phyloP scores from a whole-genome alignment of 495 filamentous ascomycete species.

The Neurospora sp. region DNA sequence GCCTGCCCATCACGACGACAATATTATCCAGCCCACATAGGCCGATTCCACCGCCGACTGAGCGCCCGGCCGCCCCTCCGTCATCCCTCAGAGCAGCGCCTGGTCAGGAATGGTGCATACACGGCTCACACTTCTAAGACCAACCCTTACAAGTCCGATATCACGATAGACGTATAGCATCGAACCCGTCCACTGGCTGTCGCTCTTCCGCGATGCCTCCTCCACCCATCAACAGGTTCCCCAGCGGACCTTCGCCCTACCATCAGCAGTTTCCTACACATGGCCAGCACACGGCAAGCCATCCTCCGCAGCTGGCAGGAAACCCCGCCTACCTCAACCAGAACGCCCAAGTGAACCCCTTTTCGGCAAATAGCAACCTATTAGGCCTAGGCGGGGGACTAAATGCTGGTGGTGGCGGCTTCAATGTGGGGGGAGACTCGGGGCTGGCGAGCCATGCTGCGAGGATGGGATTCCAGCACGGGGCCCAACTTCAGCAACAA shows the following conservation, averaged over 20 bases:
- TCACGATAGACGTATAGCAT: constrained; percentile 5
- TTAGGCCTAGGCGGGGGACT: constrained; percentile 46
- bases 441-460: constrained; percentile 85
- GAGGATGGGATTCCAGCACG: constrained; percentile 74
- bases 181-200: background rate
- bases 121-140: background rate
- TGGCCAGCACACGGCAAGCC: constrained; percentile 31
- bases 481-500: constrained; percentile 61
- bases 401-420: constrained; percentile 30
- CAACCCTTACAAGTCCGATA: constrained; percentile 5
- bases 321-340: constrained; percentile 42
- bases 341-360: constrained; percentile 59
- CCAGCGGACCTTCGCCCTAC: constrained; percentile 29
- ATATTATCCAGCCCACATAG: background rate
- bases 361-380: constrained; percentile 49
- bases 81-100: background rate
- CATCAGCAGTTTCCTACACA: constrained; percentile 39
- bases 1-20: background rate
- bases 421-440: constrained; percentile 58
- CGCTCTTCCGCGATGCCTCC: constrained; percentile 20
- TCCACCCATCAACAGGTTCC: constrained; percentile 20
- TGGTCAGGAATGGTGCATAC: constrained; percentile 14
- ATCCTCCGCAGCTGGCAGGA: constrained; percentile 27
- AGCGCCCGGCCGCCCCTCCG: background rate
- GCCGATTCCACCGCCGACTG: background rate